Base-by-base conservation (phyloP, 1,284 basidiomycete species). In the Sporisorium scitamineum region DNA sequence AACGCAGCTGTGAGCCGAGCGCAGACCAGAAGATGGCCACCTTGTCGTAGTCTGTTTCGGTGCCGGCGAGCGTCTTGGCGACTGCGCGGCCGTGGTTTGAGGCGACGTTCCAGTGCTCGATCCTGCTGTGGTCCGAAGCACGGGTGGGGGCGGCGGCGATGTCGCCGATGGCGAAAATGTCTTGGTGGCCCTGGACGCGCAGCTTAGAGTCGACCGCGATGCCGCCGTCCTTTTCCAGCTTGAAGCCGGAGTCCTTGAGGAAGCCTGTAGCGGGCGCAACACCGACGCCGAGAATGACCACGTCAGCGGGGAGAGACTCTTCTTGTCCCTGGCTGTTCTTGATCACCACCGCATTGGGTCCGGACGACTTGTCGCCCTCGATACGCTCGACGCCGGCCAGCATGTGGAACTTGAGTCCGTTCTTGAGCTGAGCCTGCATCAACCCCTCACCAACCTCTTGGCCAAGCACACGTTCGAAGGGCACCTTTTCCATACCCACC, bases 51-150 rank as follows among this genome's bases (percentile, higher is more conserved):
- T 61, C 51, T n/a, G 69, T 73, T 39, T 70, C 57, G 32, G 29
- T 63, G 14, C 79, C 80, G 26, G 79, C 72, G 22, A 80, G 47
- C 24, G 69, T 91, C 84, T 90, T 90, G 0, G 92, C 94, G 22
- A 93, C 92, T 9, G 92, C 90, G 60, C 94, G 90, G 2, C 94
- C 95, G 78, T 96, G 92, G 85, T 94, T 94, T 45, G 91, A 90
- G 22, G 92, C 92, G 66, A 93, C 91, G 90, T 92, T 95, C 94
- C 94, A 96, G 86, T 96, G 94, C 86, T 96, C 94, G 70, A 95
- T 92, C 47, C 94, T 87, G 56, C 87, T 87, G 66, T 87, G 83
- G 54, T 88, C 88, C 4, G 90, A 90, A 22, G 66, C 76, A 6
- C 65, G 67, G 1, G 92, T 91, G 4, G 92, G 92, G 84, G 93